Percentiles rank a stretch among this genome's conserved stretches.
Evolutionary conservation across 805 yeast genomes (phyloP).

Genomic region (Lachancea waltii): DNA sequence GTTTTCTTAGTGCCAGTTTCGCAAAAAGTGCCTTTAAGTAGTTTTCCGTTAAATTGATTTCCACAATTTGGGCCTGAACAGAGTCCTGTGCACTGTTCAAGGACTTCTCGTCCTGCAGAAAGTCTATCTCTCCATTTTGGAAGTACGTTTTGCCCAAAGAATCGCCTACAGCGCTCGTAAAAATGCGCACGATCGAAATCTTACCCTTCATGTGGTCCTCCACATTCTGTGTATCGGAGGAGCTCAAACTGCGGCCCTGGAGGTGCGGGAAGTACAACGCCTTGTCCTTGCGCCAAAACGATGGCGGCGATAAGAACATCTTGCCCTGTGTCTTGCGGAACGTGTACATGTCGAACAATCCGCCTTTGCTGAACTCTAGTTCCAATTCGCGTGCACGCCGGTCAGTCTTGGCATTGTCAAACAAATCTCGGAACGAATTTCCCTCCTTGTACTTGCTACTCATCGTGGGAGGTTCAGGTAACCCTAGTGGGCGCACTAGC

Average conservation of each 20-base stretch:
- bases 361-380: constrained; percentile 58
- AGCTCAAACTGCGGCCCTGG: constrained; percentile 45
- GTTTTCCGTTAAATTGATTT: constrained; percentile 69
- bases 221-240: constrained; percentile 23
- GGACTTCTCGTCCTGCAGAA: constrained; percentile 8
- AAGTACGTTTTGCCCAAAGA: constrained; percentile 59
- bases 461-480: constrained; percentile 32
- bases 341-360: constrained; percentile 58
- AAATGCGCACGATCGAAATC: constrained; percentile 26
- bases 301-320: constrained; percentile 74
- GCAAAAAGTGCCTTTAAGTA: constrained; percentile 61
- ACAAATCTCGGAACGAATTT: constrained; percentile 41
- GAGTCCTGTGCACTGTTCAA: constrained; percentile 2
- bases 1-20: constrained; percentile 41
- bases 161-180: constrained; percentile 50
- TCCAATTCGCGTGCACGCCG: constrained; percentile 48
- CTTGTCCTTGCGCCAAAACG: constrained; percentile 65
- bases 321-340: constrained; percentile 77
- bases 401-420: constrained; percentile 43
- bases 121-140: constrained; percentile 25
- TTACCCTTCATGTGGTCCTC: constrained; percentile 29
- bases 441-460: constrained; percentile 35
- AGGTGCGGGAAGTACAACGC: constrained; percentile 81
- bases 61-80: constrained; percentile 57
- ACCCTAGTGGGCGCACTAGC: constrained; percentile 45